These are phyloP conservation scores for Rhazya stricta DNA, from an alignment of 257 asterid genomes.

Conservation along the genomic window DNA sequence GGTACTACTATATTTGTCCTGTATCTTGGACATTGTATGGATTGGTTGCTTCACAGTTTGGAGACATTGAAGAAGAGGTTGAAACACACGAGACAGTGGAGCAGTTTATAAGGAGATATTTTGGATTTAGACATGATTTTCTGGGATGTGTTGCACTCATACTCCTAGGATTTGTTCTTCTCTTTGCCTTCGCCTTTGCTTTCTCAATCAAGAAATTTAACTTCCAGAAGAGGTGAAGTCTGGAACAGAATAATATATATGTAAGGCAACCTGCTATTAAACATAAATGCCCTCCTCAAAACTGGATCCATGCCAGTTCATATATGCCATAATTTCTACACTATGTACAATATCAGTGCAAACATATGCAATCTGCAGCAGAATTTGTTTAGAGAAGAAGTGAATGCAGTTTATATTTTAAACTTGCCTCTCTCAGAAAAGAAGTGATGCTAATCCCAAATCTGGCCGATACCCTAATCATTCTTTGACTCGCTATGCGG, in stretches of 20 bases:
- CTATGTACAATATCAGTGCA: too few species aligned
- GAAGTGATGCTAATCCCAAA: too few species aligned
- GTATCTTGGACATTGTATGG: conserved; percentile 40
- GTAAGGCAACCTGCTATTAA: too few species aligned
- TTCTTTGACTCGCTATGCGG: too few species aligned
- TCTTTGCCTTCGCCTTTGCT: conserved; percentile 37
- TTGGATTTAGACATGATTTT: conserved; percentile 30
- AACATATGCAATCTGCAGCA: too few species aligned
- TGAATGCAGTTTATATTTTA: too few species aligned
- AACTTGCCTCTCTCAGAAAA: too few species aligned
- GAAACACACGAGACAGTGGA: conserved; percentile 29
- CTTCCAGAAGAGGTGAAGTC: conserved; percentile 31
- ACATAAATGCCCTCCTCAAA: too few species aligned
- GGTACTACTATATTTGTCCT: conserved; percentile 39
- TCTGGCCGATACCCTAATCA: too few species aligned
- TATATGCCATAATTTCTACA: too few species aligned
- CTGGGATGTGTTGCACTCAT: conserved; percentile 31
- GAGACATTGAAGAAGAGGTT: conserved; percentile 25
- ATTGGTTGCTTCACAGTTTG: conserved; percentile 34
- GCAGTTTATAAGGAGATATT: conserved; percentile 26
- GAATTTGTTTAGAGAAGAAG: too few species aligned
- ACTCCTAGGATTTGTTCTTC: conserved; percentile 19
- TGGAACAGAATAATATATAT: not conserved
- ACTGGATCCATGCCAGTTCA: too few species aligned
- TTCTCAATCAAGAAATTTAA: conserved; percentile 36